These are phyloP conservation scores for Cerrena zonata DNA, from an alignment of 1,284 basidiomycete genomes.

Conservation along the genomic window DNA sequence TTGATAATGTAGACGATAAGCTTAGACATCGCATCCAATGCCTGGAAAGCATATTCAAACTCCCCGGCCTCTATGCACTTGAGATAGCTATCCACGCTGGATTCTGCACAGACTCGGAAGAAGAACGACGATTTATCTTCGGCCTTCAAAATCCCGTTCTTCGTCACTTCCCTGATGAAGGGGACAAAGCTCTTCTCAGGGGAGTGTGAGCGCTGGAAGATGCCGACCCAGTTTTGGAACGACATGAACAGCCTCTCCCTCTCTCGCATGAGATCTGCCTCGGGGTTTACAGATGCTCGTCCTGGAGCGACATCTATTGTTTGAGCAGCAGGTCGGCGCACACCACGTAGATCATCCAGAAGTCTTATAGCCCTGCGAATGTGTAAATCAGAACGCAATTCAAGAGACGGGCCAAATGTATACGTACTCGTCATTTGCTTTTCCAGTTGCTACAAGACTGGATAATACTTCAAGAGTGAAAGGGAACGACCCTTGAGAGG, in stretches of 20 bases:
- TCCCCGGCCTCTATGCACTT: constrained; percentile 80
- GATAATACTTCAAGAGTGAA: constrained; percentile 80
- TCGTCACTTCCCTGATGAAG: constrained; percentile 95
- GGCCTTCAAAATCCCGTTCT: constrained; percentile 92
- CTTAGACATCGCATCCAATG: constrained; percentile 91
- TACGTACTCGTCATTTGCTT: constrained; percentile 76
- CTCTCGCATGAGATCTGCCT: constrained; percentile 60
- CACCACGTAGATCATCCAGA: constrained; percentile 69
- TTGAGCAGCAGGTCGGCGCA: constrained; percentile 39
- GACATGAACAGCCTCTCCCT: constrained; percentile 65
- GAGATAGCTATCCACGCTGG: constrained; percentile 87
- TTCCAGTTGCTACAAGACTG: constrained; percentile 67
- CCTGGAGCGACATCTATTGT: constrained; percentile 31
- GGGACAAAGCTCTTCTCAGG: constrained; percentile 94
- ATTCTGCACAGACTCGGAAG: constrained; percentile 96
- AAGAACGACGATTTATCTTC: constrained; percentile 97
- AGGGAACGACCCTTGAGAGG: constrained; percentile 75
- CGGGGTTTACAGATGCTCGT: constrained; percentile 54
- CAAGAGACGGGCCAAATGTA: neutral
- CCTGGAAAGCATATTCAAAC: constrained; percentile 78
- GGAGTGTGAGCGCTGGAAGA: constrained; percentile 86
- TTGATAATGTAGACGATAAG: constrained; percentile 98
- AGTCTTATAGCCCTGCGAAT: constrained; percentile 46
- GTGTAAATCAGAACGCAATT: neutral
- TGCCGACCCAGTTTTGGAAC: constrained; percentile 91